phyloP scores from a whole-genome alignment of 371 early-diverging fungal genomes.

The Actinomortierella ambigua region DNA sequence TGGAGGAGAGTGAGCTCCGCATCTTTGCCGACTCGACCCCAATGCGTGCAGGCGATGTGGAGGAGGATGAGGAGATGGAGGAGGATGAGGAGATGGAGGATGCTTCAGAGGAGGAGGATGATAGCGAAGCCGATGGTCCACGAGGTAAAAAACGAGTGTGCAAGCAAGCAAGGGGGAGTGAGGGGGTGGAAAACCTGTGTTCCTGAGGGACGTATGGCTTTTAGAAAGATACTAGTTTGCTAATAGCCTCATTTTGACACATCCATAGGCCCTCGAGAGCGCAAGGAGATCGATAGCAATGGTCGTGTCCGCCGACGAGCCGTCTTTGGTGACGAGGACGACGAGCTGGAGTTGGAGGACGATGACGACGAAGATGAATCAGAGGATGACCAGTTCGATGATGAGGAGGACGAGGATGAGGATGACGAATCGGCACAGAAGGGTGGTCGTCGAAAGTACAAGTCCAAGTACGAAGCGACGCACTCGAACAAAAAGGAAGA shows the following conservation, averaged over 20 bases:
- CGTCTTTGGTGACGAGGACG: constrained; percentile 58
- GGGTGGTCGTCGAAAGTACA: constrained; percentile 45
- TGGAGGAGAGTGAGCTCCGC: constrained; percentile 77
- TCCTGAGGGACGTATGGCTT: too few relatives aligned
- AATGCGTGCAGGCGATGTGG: constrained; percentile 67
- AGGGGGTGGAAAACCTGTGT: too few relatives aligned
- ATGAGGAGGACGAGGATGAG: constrained; percentile 49
- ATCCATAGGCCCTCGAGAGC: constrained; percentile 50
- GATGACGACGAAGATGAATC: constrained; percentile 52
- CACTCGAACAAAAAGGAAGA: constrained; percentile 50
- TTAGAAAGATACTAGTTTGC: too few relatives aligned
- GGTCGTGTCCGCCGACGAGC: constrained; percentile 67
- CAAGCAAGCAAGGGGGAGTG: too few relatives aligned
- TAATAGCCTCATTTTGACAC: too few relatives aligned
- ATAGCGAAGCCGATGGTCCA: constrained; percentile 25
- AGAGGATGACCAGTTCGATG: constrained; percentile 44
- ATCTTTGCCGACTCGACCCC: constrained; percentile 84
- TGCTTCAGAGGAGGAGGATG: constrained; percentile 48
- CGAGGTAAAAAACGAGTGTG: too few relatives aligned
- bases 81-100: constrained; percentile 28
- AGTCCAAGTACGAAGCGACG: constrained; percentile 48
- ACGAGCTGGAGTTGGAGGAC: constrained; percentile 46
- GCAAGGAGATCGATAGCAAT: constrained; percentile 48
- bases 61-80: constrained; percentile 37
- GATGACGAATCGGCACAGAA: constrained; percentile 44